phyloP scores from a whole-genome alignment of 2,329 filamentous ascomycete genomes.

The Reticulascus tulasneorum region DNA sequence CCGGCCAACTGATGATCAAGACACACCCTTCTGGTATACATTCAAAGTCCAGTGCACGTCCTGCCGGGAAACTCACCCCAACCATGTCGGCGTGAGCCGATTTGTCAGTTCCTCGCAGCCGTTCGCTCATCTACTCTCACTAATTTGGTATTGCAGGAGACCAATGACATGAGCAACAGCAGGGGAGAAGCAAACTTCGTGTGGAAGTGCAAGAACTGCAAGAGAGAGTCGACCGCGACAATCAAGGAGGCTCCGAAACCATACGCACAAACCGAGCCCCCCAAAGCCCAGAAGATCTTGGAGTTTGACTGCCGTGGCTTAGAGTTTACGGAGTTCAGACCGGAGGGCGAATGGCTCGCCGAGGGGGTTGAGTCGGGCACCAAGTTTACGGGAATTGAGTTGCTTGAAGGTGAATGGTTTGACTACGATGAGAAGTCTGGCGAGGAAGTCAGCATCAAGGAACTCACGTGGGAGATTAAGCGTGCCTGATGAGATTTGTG shows the following conservation, averaged over 20 bases:
- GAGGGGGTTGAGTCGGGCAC: conserved; percentile 76
- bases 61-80: conserved; percentile 85
- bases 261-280: conserved; percentile 68
- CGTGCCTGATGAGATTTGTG: conserved; percentile 52
- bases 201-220: conserved; percentile 99
- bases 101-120: conserved; percentile 60
- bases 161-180: conserved; percentile 86
- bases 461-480: conserved; percentile 80
- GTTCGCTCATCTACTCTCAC: background rate
- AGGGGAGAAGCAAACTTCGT: conserved; percentile 97
- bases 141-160: conserved; percentile 55
- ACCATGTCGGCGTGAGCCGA: conserved; percentile 79
- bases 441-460: conserved; percentile 89
- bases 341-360: conserved; percentile 91
- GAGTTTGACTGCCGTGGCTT: conserved; percentile 92
- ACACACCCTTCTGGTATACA: conserved; percentile 89
- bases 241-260: conserved; percentile 70
- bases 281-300: conserved; percentile 74
- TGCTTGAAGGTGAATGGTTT: conserved; percentile 92
- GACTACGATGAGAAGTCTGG: conserved; percentile 94
- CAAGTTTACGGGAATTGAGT: conserved; percentile 76
- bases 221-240: conserved; percentile 82
- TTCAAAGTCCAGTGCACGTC: conserved; percentile 99
- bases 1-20: conserved; percentile 75
- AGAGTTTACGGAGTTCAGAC: conserved; percentile 85